phyloP scores from a whole-genome alignment of 345 rosid species.

The Euphorbia peplus region DNA sequence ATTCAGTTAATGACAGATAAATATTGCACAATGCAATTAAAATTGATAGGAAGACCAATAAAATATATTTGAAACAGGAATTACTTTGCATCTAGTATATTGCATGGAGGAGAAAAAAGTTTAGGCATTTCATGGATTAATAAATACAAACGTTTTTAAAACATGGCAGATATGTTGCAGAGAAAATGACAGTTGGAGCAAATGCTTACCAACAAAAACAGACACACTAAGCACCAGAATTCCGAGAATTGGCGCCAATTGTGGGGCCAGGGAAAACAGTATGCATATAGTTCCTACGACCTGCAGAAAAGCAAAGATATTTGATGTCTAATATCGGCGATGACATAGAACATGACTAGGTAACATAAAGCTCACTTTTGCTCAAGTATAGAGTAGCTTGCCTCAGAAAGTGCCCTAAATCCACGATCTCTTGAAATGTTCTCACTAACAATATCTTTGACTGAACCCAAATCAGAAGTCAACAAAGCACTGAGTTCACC shows the following conservation, averaged over 20 bases:
- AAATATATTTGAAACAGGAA: background rate
- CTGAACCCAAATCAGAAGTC: slow-evolving; percentile 87
- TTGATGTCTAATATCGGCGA: slow-evolving; percentile 17
- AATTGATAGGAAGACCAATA: background rate
- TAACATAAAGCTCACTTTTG: slow-evolving; percentile 58
- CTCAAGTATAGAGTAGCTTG: slow-evolving; percentile 64
- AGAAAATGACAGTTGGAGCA: slow-evolving; percentile 1
- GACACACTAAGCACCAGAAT: slow-evolving; percentile 71
- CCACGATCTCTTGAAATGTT: slow-evolving; percentile 96
- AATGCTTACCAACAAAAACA: slow-evolving; percentile 67
- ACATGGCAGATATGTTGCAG: background rate
- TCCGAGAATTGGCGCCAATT: slow-evolving; percentile 87
- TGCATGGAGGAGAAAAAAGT: background rate
- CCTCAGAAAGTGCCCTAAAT: slow-evolving; percentile 97
- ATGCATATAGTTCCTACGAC: slow-evolving; percentile 79
- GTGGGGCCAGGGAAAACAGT: slow-evolving; percentile 73
- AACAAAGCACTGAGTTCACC: slow-evolving; percentile 83
- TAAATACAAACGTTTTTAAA: slow-evolving; percentile 6
- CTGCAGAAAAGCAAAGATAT: slow-evolving; percentile 37
- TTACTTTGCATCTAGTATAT: background rate
- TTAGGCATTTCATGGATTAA: background rate
- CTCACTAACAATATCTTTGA: slow-evolving; percentile 75
- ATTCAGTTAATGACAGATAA: slow-evolving; percentile 27
- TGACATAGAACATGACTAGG: slow-evolving; percentile 25
- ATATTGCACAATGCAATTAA: slow-evolving; percentile 10